Evolutionary conservation across 257 asterid genomes (phyloP).

Genomic region (Fraxinus americana): DNA sequence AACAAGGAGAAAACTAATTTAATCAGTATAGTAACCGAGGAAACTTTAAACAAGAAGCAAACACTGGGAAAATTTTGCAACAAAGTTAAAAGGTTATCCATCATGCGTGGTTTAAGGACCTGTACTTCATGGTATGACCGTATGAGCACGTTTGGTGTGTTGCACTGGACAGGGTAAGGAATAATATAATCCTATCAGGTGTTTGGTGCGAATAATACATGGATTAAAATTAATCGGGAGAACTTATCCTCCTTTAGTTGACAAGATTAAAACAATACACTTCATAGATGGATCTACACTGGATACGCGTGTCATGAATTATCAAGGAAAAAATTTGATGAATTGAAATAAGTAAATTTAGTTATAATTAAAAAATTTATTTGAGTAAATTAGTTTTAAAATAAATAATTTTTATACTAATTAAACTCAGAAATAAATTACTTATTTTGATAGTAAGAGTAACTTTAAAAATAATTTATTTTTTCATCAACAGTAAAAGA

Average conservation of each 20-base stretch:
- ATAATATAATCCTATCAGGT: background rate
- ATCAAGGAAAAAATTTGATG: background rate
- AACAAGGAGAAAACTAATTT: conserved; percentile 24
- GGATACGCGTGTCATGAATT: background rate
- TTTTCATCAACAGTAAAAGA: background rate
- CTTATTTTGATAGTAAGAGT: background rate
- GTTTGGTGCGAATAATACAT: background rate
- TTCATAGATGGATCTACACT: background rate
- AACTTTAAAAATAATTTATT: background rate
- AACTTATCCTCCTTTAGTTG: background rate
- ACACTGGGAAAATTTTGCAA: conserved; percentile 1
- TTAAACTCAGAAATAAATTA: too few relatives aligned
- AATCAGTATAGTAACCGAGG: background rate
- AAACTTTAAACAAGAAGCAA: background rate
- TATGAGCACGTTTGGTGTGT: background rate
- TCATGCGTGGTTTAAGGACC: background rate
- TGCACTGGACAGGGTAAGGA: background rate
- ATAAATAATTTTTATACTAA: too few relatives aligned
- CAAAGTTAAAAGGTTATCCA: background rate
- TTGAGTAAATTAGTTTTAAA: too few relatives aligned
- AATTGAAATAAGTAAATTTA: too few relatives aligned
- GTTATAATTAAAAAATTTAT: too few relatives aligned
- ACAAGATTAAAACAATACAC: background rate
- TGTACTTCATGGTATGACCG: background rate
- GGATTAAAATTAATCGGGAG: background rate